Percentiles rank a stretch among this genome's conserved stretches.
Conservation (phyloP, 495 filamentous ascomycete genomes). For the Hypoxylon perforatum region DNA sequence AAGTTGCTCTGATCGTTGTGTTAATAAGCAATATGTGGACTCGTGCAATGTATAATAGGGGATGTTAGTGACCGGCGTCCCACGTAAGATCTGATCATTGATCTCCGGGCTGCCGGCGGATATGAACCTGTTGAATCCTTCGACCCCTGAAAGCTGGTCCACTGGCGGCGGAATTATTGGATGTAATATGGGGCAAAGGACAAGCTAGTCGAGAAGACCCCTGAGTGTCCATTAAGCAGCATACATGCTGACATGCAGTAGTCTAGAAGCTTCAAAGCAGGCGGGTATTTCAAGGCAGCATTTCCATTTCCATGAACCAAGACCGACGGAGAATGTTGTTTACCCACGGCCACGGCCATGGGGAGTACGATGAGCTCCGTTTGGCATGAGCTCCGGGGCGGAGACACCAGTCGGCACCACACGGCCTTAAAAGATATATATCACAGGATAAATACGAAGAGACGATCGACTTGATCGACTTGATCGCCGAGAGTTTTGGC, state of each 20-base stretch:
- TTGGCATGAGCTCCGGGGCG: conserved; percentile 11
- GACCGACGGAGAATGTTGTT: conserved; percentile 31
- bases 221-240: conserved; percentile 22
- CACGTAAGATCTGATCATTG: conserved; percentile 42
- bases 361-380: conserved; percentile 8
- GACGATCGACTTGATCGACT: background rate
- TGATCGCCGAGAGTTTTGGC: background rate
- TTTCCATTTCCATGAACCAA: conserved; percentile 19
- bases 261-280: conserved; percentile 19
- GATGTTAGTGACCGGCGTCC: conserved; percentile 32
- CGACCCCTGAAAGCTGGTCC: conserved; percentile 28
- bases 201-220: conserved; percentile 25
- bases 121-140: conserved; percentile 18
- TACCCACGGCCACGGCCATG: conserved; percentile 4
- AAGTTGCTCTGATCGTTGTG: conserved; percentile 17
- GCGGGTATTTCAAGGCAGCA: conserved; percentile 20
- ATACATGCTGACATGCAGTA: conserved; percentile 3
- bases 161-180: conserved; percentile 28
- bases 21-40: conserved; percentile 7
- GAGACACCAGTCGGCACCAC: conserved; percentile 12
- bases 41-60: conserved; percentile 31
- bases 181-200: conserved; percentile 24
- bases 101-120: conserved; percentile 39
- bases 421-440: conserved; percentile 13
- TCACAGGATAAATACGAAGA: conserved; percentile 22